Percentiles rank a stretch among this genome's conserved stretches.
phyloP scores from a whole-genome alignment of 768 basidiomycete genomes.

The Boletellus ananiceps region DNA sequence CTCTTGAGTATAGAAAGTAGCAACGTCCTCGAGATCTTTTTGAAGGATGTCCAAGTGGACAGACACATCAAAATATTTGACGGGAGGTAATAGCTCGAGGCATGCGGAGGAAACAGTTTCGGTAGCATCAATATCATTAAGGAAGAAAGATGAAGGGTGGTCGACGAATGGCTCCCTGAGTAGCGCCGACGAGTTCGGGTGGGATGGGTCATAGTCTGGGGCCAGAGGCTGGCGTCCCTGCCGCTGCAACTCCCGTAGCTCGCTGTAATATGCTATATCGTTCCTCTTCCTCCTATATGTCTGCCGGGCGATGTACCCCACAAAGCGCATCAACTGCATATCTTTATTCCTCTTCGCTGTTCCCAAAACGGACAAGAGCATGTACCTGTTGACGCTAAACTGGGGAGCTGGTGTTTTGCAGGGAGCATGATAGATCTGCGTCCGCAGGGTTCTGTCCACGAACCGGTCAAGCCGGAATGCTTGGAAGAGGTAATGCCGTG shows the following conservation, averaged over 20 bases:
- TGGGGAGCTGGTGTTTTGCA: conserved; percentile 42
- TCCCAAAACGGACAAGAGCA: conserved; percentile 55
- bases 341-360: conserved; percentile 57
- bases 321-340: conserved; percentile 56
- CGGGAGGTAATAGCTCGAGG: conserved; percentile 14
- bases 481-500: conserved; percentile 62
- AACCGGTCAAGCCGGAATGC: conserved; percentile 44
- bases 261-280: conserved; percentile 41
- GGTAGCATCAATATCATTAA: not conserved
- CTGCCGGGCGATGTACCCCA: conserved; percentile 42
- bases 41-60: conserved; percentile 54
- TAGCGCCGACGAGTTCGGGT: not conserved
- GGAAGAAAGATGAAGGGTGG: not conserved
- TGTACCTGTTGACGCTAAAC: conserved; percentile 51
- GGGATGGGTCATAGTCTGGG: conserved; percentile 19
- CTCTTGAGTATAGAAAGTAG: conserved; percentile 34
- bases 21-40: conserved; percentile 50
- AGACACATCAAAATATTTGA: conserved; percentile 42
- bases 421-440: conserved; percentile 28
- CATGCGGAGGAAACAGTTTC: conserved; percentile 28
- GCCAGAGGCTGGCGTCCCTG: conserved; percentile 22
- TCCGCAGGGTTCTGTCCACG: conserved; percentile 32
- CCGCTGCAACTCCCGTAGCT: conserved; percentile 27
- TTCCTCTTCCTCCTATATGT: conserved; percentile 47
- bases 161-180: not conserved